Conservation (phyloP, 163 green algal species). For the Chlamydomonas reinhardtii region DNA sequence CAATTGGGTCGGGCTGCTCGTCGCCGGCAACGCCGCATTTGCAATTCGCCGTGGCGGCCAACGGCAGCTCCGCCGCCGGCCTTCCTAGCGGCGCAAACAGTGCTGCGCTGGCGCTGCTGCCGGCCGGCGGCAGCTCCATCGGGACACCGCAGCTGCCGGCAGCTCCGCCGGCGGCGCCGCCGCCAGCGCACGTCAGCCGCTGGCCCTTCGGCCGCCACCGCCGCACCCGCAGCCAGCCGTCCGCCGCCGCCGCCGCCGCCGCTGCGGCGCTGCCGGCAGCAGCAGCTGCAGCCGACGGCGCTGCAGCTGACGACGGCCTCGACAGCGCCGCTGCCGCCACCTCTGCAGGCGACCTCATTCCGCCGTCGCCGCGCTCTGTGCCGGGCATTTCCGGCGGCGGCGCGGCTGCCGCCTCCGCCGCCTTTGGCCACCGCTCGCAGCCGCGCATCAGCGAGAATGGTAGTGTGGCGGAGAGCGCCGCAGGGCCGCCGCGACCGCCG, state of each 20-base stretch:
- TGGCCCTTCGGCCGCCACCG: slow-evolving; percentile 41
- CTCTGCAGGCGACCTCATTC: not conserved
- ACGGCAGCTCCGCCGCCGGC: no score
- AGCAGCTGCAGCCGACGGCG: no score
- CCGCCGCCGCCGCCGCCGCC: not conserved
- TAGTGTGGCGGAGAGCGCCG: no score
- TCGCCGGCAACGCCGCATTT: not conserved
- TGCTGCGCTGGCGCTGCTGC: no score
- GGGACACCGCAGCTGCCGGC: no score
- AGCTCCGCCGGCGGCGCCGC: not conserved
- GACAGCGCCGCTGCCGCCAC: not conserved
- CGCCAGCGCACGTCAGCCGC: not conserved
- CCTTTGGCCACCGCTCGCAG: no score
- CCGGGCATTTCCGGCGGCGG: not conserved
- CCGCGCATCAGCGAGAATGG: no score
- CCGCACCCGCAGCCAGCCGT: slow-evolving; percentile 20
- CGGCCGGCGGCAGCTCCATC: no score
- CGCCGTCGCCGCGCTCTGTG: slow-evolving; percentile 23
- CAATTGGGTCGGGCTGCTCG: not conserved
- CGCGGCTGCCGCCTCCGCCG: not conserved
- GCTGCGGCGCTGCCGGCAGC: not conserved
- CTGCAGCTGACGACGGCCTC: no score
- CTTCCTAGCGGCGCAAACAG: no score
- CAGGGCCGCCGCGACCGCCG: no score
- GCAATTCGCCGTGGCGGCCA: no score